phyloP scores from a whole-genome alignment of 169 alveolate species.

The Eimeria maxima region DNA sequence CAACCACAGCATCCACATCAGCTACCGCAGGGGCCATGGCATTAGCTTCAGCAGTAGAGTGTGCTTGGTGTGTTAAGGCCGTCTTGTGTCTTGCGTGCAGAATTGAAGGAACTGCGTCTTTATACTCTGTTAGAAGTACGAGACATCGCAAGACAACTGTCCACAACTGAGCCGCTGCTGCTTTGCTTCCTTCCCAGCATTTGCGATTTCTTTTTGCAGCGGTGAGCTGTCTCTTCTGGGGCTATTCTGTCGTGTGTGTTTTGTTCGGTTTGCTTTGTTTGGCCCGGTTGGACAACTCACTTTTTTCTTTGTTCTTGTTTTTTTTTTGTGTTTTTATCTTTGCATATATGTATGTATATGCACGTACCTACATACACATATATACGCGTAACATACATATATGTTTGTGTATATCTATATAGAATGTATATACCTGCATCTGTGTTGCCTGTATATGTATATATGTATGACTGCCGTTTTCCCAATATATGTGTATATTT shows the following conservation, averaged over 20 bases:
- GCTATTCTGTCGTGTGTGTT: background rate
- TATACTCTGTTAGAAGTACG: background rate
- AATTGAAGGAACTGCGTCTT: slow-evolving; percentile 2
- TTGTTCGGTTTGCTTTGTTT: background rate
- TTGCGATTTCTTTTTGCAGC: slow-evolving; percentile 14
- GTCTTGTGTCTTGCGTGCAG: background rate
- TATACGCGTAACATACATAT: background rate
- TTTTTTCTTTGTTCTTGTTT: too few species aligned
- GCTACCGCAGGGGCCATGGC: background rate
- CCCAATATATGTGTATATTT: background rate
- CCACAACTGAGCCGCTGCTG: slow-evolving; percentile 12
- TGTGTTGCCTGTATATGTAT: background rate
- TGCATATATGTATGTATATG: background rate
- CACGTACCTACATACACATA: background rate
- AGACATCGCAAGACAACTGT: slow-evolving; percentile 14
- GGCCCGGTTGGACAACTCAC: too few species aligned
- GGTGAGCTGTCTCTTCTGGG: background rate
- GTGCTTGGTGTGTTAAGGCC: background rate
- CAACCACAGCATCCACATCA: background rate
- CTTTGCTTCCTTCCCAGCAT: slow-evolving; percentile 8
- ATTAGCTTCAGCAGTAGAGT: background rate
- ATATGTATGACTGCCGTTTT: too few species aligned
- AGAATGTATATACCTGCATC: too few species aligned
- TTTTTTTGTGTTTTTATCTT: background rate
- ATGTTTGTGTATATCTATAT: background rate